Evolutionary conservation across 2,329 filamentous ascomycete genomes (phyloP), one percentile per base, ranked within the genome.

Genomic region (Fusarium sp.): DNA sequence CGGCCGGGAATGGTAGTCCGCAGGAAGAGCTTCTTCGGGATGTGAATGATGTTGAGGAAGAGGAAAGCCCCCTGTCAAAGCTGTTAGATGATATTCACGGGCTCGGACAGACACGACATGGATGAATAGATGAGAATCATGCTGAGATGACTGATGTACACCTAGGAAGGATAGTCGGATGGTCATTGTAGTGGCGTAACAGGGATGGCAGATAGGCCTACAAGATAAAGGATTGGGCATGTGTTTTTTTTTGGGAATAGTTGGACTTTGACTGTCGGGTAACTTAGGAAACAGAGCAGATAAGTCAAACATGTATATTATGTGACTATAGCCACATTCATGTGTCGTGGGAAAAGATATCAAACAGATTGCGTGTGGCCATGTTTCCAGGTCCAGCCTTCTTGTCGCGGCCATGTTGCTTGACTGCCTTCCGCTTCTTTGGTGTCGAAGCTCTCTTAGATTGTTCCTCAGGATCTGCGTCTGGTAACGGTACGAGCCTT

Each of bases 21-120:
- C 77, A 81, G 7, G 88, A 92, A 71, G 77, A 89, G 62, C 77
- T 94, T 79, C 75, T 90, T 71, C 79, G 90, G 72, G 84, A 93
- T 81, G 77, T 86, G 73, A 80, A 88, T 27, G 76, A 80, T 13
- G 61, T 70, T 11, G 71, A 77, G 8, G 73, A 79, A 27, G 68
- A 66, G n/a, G 61, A 50, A 18, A 73, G 74, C n/a, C 69, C 75
- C 1, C 79, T 83, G 35, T 65, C 71, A 37, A 69, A 71, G 37
- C 54, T 82, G 24, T 63, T 84, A 70, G 72, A 81, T 62, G 81
- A 82, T 22, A 82, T 84, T 64, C 82, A 84, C 68, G 82, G 82
- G 3, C 35, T 74, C 16, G 38, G 54, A n/a, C 38, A 66, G 45
- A 35, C 16, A 31, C 29, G 29, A 22, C 60, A 61, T 24, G 58